Base-by-base conservation (phyloP, 768 basidiomycete species). In the Boletus huronensis region DNA sequence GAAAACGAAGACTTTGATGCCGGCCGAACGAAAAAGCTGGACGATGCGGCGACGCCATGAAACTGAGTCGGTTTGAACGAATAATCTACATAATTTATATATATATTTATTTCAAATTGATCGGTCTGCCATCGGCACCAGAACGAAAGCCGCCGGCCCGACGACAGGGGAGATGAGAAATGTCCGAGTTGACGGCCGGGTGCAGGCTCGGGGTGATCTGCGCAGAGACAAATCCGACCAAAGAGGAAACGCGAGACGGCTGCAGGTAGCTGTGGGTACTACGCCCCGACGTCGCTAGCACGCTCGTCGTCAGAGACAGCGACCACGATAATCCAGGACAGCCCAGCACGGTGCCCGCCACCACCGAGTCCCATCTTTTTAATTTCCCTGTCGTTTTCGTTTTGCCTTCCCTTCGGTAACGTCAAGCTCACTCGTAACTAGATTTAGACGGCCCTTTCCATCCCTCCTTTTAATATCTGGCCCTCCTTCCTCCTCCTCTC, bases 141-240 rank as follows among this genome's bases (percentile, higher is more conserved):
- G 59, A 68, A 50, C 51, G 42, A 60, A 62, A 71, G 71, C 69
- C 70, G 71, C 65, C 70, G 71, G 70, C 65, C 65, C 71, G 60
- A 66, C 52, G 53, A 63, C 51, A 58, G 60, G 55, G 43, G 53
- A 35, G 34, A 42, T 39, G 55, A 52, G 58, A 60, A 62, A 56
- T 36, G 42, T 26, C 60, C 67, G 66, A 36, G 64, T 45, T 45
- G 34, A 54, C 59, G 60, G 68, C 70, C 61, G 68, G 62, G 47
- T 16, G 64, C 46, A 48, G 29, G 25, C 17, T 32, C 31, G 45
- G 52, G 34, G n/a, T 51, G 65, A 71, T 70, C 70, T 62, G 50
- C 66, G 62, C 46, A 58, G 55, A 53, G 59, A 59, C 65, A 54
- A 55, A 51, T 52, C 41, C 5, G 51, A 54, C 63, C 16, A 64